phyloP scores from a whole-genome alignment of 371 early-diverging fungal species.

The Vairimorpha apis region DNA sequence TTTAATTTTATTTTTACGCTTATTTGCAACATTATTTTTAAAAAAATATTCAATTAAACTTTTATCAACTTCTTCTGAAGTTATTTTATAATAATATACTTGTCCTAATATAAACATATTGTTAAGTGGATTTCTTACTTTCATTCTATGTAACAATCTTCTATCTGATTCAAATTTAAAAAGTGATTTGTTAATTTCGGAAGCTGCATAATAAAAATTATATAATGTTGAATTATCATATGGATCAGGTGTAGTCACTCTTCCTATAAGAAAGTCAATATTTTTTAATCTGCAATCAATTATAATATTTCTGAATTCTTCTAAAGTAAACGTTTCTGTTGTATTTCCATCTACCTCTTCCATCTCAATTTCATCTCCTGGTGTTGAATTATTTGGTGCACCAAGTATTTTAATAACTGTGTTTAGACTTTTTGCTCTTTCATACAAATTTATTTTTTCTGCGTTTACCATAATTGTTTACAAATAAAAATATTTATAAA shows the following conservation, averaged over 20 bases:
- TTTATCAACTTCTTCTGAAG: conserved; percentile 54
- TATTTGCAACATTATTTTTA: conserved; percentile 5
- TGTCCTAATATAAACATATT: conserved; percentile 71
- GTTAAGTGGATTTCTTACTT: conserved; percentile 72
- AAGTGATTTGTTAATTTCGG: conserved; percentile 72
- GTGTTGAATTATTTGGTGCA: conserved; percentile 55
- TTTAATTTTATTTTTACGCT: conserved; percentile 12
- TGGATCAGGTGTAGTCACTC: conserved; percentile 72
- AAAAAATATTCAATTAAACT: conserved; percentile 61
- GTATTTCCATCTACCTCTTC: conserved; percentile 66
- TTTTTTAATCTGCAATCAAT: conserved; percentile 65
- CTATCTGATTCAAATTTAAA: conserved; percentile 67
- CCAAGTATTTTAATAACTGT: conserved; percentile 58
- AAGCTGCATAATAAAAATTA: conserved; percentile 70
- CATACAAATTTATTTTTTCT: conserved; percentile 42
- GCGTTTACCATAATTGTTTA: conserved; percentile 30
- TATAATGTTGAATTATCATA: conserved; percentile 64
- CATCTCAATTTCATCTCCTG: conserved; percentile 38
- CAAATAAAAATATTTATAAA: conserved; percentile 33
- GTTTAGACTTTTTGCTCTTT: conserved; percentile 44
- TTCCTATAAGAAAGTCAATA: conserved; percentile 71
- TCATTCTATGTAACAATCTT: conserved; percentile 68
- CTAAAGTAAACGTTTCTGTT: conserved; percentile 73
- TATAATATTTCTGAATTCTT: conserved; percentile 68
- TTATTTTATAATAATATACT: conserved; percentile 67